Evolutionary conservation across 345 rosid species (phyloP), one percentile per base, ranked within the genome.

Genomic region (Conringia planisiliqua): DNA sequence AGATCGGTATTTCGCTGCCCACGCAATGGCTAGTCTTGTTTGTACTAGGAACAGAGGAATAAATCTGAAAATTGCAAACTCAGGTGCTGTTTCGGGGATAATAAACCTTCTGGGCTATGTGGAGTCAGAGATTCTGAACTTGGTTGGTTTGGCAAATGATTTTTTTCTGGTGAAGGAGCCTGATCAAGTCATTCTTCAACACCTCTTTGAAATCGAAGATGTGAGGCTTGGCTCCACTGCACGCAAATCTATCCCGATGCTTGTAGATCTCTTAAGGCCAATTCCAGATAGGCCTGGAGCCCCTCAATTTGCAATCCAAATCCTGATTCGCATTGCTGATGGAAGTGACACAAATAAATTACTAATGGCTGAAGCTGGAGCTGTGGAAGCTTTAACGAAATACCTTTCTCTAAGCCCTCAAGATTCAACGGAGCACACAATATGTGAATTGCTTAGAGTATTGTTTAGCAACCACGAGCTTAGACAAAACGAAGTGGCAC

Each of bases 251-350:
- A 88, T 93, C 78, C 97, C 98, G 52, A 77, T 88, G 62, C 80
- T 93, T 75, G 98, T 93, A 70, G 98, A 93, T 84, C 88, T 89
- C 66, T 74, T 93, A 82, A 86, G 85, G 82, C 98, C 98, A 11
- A 85, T 90, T 68, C 92, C 97, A 62, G 96, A 90, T 66, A 85
- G 96, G 81, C 96, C 90, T 1, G 87, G 85, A 73, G 98, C 96
- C 80, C 97, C 97, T 76, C 86, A 90, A 77, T 68, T 86, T 80
- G 84, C 96, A 22, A 85, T 93, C 78, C 82, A 80, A 69, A 84
- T 91, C 57, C 82, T 93, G 77, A 88, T 85, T 38, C 80, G 43
- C 71, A 78, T 93, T 70, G 97, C 90, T 24, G 82, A 85, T 57
- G 93, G 84, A 70, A 87, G 91, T 79, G 90, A 89, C 79, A 40